phyloP scores from a whole-genome alignment of 2,329 filamentous ascomycete genomes.

The Hirsutella thompsonii region DNA sequence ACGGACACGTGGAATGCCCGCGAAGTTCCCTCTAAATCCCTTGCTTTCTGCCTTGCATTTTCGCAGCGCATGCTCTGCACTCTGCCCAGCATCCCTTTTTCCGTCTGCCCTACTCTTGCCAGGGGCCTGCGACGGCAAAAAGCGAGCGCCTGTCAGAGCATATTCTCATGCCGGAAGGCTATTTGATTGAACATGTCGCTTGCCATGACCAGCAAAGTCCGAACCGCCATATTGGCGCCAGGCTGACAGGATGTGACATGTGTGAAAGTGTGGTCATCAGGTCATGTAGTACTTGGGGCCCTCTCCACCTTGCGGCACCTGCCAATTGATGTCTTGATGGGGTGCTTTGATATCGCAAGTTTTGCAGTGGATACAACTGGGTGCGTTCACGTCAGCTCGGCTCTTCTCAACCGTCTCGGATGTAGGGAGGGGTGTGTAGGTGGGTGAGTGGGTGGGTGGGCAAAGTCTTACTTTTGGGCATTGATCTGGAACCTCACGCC shows the following conservation, averaged over 20 bases:
- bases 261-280: constrained; percentile 12
- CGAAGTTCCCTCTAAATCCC: constrained; percentile 1
- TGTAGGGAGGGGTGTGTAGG: background rate
- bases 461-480: constrained; percentile 70
- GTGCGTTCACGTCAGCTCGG: background rate
- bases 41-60: too few relatives aligned
- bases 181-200: too few relatives aligned
- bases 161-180: too few relatives aligned
- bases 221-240: too few relatives aligned
- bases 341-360: constrained; percentile 99
- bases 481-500: constrained; percentile 98
- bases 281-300: constrained; percentile 62
- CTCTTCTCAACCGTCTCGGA: constrained; percentile 2
- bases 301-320: constrained; percentile 84
- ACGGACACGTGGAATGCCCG: constrained; percentile 6
- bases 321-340: constrained; percentile 93
- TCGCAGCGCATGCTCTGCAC: too few relatives aligned
- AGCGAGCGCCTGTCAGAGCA: too few relatives aligned
- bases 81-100: background rate
- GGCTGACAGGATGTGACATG: background rate
- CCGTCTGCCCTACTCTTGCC: background rate
- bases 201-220: too few relatives aligned
- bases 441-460: background rate
- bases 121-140: background rate
- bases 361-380: constrained; percentile 96